Base-by-base conservation (phyloP, 345 rosid genomes). In the Rhizophora apiculata region DNA sequence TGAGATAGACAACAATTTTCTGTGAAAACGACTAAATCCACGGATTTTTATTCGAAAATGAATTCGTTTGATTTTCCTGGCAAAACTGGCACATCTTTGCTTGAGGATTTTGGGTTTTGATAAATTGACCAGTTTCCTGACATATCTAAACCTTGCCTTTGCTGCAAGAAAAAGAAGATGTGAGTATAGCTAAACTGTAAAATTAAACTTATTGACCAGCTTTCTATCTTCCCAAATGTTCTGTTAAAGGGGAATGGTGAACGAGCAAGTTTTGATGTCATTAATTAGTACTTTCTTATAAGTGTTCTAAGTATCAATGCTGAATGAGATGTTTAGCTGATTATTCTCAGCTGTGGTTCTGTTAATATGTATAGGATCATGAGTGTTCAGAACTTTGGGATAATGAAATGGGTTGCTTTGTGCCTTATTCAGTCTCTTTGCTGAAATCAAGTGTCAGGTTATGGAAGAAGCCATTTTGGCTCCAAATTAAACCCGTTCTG, bases 21-120 rank as follows among this genome's bases (percentile, higher is more conserved):
- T 80, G 32, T 73, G 82, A 71, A 93, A 85, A 52, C 86, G 86
- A 51, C 64, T 61, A 80, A 86, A 87, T 6, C 91, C 91, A 8
- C 79, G 86, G 62, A 89, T 84, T 82, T 81, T 93, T 54, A 93
- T 81, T 34, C 87, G 82, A 68, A 74, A 86, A 65, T 80, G 89
- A 57, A 87, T 72, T 74, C 77, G 83, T 75, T 70, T 88, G 67
- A 89, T 79, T 82, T 82, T 89, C 73, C 63, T 85, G 51, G 77
- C 65, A 43, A 89, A 64, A 30, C 80, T 81, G 52, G 76, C 67
- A 62, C 79, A 86, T 81, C 87, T 85, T 54, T 71, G 72, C 78
- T 74, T 85, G 63, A 83, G 64, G 63, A 55, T 63, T 62, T 81
- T 86, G 27, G 75, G 52, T 82, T 69, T 86, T 19, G 87, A 75